Evolutionary conservation across 495 filamentous ascomycete species (phyloP).

Genomic region (Podospora bellae-mahoneyi): DNA sequence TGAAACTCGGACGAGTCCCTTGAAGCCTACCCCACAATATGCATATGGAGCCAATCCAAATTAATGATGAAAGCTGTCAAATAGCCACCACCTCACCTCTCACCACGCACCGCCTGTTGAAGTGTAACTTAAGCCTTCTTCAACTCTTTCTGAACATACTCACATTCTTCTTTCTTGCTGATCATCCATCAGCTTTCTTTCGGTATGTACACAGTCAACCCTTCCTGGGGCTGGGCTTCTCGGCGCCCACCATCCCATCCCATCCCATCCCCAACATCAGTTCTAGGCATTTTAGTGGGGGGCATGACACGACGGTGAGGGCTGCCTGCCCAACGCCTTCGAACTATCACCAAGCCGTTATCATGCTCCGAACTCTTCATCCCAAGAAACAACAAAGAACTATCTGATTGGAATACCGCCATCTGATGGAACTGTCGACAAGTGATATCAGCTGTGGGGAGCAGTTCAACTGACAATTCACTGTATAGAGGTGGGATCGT

Average conservation of each 20-base stretch:
- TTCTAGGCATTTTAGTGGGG: background rate
- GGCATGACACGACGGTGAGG: background rate
- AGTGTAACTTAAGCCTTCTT: background rate
- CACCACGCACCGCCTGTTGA: slow-evolving; percentile 8
- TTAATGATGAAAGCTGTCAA: slow-evolving; percentile 30
- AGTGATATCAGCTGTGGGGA: background rate
- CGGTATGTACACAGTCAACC: background rate
- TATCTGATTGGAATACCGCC: background rate
- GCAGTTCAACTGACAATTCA: background rate
- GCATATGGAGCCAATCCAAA: slow-evolving; percentile 22
- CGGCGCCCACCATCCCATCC: background rate
- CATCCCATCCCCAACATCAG: background rate
- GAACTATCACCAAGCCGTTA: background rate
- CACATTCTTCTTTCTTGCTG: background rate
- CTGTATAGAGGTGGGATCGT: background rate
- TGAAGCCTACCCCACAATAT: slow-evolving; percentile 23
- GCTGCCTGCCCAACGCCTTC: background rate
- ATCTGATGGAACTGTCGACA: background rate
- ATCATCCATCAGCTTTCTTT: background rate
- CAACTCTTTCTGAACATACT: background rate
- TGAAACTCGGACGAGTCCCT: slow-evolving; percentile 15
- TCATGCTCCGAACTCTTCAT: background rate
- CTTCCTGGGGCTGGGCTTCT: background rate
- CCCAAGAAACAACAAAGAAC: background rate
- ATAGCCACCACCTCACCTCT: slow-evolving; percentile 21